These are phyloP conservation scores for Gossypium longicalyx DNA, from an alignment of 345 rosid genomes.

Conservation along the genomic window DNA sequence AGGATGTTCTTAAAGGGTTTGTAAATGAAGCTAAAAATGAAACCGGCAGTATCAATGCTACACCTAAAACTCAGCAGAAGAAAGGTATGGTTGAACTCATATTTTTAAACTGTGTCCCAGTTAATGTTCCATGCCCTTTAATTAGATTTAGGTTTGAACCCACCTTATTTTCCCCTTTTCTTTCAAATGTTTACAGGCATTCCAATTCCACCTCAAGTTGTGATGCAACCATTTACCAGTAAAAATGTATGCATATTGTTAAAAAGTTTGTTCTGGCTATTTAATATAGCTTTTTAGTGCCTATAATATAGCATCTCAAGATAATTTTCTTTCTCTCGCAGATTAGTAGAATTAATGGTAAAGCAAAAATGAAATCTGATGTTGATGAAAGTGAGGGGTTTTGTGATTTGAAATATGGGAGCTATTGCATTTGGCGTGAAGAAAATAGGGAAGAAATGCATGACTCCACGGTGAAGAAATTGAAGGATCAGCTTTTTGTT, in stretches of 20 bases:
- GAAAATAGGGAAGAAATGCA: conserved; percentile 76
- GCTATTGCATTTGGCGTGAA: conserved; percentile 82
- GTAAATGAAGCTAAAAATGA: conserved; percentile 29
- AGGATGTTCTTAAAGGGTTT: conserved; percentile 33
- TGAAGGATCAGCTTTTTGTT: conserved; percentile 67
- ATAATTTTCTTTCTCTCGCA: conserved; percentile 28
- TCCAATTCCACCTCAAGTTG: conserved; percentile 22
- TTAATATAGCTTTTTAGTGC: neutral
- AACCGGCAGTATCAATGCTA: conserved; percentile 18
- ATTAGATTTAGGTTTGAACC: conserved; percentile 5
- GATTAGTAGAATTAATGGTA: conserved; percentile 28
- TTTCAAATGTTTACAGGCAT: conserved; percentile 29
- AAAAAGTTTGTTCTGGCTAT: neutral
- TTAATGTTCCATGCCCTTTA: conserved; percentile 8
- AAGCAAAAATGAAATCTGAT: conserved; percentile 19
- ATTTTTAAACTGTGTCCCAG: neutral
- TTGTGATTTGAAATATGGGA: conserved; percentile 44
- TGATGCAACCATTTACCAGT: conserved; percentile 20
- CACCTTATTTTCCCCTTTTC: neutral
- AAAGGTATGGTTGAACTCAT: conserved; percentile 31
- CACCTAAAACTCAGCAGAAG: conserved; percentile 16
- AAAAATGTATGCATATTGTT: conserved; percentile 35
- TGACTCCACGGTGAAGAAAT: conserved; percentile 38
- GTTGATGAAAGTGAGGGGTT: conserved; percentile 44
- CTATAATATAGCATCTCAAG: conserved; percentile 12